These are phyloP conservation scores for Colletotrichum sp. DNA, from an alignment of 2,329 filamentous ascomycete genomes.

Conservation along the genomic window DNA sequence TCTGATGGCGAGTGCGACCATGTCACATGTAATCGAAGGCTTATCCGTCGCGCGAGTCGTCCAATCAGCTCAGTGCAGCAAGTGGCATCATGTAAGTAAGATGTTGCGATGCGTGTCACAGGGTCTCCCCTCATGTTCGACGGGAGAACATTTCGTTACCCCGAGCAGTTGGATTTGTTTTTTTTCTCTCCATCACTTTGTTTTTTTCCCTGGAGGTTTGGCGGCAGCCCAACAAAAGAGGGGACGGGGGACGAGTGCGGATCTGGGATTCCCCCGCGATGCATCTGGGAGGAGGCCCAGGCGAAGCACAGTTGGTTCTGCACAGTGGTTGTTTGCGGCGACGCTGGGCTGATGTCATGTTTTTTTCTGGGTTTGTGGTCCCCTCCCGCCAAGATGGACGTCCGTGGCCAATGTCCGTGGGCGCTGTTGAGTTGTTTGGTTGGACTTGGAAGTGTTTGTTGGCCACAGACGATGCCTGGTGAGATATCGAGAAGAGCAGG, in stretches of 20 bases:
- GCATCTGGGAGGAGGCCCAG: neutral
- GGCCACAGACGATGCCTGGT: neutral
- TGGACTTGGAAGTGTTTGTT: neutral
- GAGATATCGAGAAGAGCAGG: neutral
- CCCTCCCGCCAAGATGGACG: neutral
- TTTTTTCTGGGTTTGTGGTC: neutral
- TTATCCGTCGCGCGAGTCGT: neutral
- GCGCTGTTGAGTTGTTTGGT: neutral
- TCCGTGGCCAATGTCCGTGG: neutral
- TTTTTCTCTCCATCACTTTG: neutral
- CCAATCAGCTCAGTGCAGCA: neutral
- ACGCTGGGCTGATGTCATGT: conserved; percentile 13
- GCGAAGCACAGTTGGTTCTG: neutral
- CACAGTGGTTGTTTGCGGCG: neutral
- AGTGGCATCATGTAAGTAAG: neutral
- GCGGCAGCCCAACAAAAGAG: conserved; percentile 5
- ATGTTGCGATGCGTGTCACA: neutral
- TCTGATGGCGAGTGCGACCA: neutral
- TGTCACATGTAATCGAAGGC: neutral
- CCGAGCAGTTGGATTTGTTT: neutral
- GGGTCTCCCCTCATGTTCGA: neutral
- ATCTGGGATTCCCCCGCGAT: conserved; percentile 4
- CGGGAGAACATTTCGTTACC: neutral
- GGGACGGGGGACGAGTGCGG: neutral
- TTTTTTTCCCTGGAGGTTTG: neutral